Conservation (phyloP, 225 moss, liverwort and hornwort species). For the Anthoceros angustus region DNA sequence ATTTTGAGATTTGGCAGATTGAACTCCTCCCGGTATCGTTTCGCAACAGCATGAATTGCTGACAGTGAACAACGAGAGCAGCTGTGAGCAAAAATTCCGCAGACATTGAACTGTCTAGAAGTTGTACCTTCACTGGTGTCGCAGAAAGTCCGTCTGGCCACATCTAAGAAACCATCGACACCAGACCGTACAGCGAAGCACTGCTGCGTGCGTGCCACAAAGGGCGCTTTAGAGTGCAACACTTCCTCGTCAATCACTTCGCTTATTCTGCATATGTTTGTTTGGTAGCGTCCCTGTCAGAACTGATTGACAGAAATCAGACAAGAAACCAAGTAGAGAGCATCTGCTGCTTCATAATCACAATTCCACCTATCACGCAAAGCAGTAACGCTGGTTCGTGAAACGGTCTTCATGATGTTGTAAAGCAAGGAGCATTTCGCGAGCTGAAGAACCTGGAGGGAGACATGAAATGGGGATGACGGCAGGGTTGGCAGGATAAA, state of each 20-base stretch:
- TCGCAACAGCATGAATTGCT: slow-evolving; percentile 77
- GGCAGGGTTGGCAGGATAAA: too few relatives aligned
- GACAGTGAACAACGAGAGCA: slow-evolving; percentile 10
- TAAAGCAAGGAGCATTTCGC: slow-evolving; percentile 25
- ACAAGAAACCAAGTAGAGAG: background rate
- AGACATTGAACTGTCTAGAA: too few relatives aligned
- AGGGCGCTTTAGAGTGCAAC: slow-evolving; percentile 42
- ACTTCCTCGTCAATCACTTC: slow-evolving; percentile 63
- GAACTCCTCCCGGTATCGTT: slow-evolving; percentile 56
- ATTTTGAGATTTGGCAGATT: slow-evolving; percentile 65
- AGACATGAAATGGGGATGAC: background rate
- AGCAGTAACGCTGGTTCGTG: background rate
- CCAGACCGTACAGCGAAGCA: slow-evolving; percentile 80
- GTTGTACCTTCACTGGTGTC: slow-evolving; percentile 92
- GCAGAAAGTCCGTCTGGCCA: slow-evolving; percentile 69
- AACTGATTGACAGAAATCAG: too few relatives aligned
- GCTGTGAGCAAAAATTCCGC: background rate
- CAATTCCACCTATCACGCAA: background rate
- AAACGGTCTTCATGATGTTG: slow-evolving; percentile 19
- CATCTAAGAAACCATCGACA: slow-evolving; percentile 68
- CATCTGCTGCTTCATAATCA: background rate
- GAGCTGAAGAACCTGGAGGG: slow-evolving; percentile 17
- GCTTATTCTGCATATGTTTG: slow-evolving; percentile 34
- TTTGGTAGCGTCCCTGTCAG: too few relatives aligned
- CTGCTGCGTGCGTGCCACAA: slow-evolving; percentile 68